Base-by-base conservation (phyloP, 768 basidiomycete genomes). In the Clathrus columnatus region DNA sequence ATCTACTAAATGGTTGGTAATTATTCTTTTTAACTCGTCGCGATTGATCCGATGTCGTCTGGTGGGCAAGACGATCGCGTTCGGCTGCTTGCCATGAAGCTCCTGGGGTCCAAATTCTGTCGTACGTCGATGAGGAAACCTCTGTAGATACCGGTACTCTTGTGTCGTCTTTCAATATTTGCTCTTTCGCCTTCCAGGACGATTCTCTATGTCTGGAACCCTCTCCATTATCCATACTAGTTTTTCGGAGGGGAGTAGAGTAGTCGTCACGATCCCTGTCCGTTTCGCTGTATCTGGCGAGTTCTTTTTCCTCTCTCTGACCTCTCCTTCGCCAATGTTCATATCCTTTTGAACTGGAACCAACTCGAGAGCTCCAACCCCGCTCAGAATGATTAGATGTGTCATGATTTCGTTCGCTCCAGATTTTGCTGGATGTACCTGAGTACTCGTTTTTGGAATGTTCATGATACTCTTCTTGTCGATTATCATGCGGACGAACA, bases 21-120 rank as follows among this genome's bases (percentile, higher is more conserved):
- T 68, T 58, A 72, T 73, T 54, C 69, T 71, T 18, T 67, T 67
- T 41, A 64, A 61, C n/a, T 61, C 63, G 47, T 66, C 73, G 51
- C 65, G 68, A 59, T 66, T 70, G 8, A 58, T 72, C 64, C 73
- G 54, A 71, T 68, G 60, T 75, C 73, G 43, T 65, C 70, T 72
- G 59, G 48, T 59, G 62, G 48, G 64, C 70, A 36, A 72, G 62
- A 64, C 64, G 54, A 51, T 67, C 62, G 59, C 55, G 56, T 50
- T 56, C 50, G 66, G 69, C 59, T 50, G 77, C 65, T 57, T 82
- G 77, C 85, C 85, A 87, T 5, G 77, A 75, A 23, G 82, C 77
- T 32, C 82, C 83, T 56, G 85, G 85, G 60, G 85, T 84, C 85
- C 85, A 87, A 56, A 80, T 70, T 49, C 85, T 78, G 50, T 84